Evolutionary conservation across 2,329 filamentous ascomycete species (phyloP), one percentile per base, ranked within the genome.

Genomic region (Pestalotiopsis sp.): DNA sequence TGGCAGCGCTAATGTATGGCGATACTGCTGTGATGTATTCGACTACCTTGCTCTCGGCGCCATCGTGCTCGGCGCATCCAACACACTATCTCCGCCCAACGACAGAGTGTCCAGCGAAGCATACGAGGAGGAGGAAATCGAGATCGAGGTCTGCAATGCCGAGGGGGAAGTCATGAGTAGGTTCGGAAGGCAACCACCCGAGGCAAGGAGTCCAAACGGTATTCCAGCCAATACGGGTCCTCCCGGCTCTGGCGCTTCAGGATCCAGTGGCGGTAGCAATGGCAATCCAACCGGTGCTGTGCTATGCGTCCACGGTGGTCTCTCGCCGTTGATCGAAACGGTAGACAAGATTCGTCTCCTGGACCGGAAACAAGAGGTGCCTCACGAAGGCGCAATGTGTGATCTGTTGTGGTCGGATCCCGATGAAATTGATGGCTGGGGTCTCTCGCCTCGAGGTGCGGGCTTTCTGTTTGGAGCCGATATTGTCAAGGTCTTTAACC

Each of bases 1-100:
- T 80, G 96, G 96, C 81, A 98, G 98, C 79, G 95, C 96, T 71
- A 98, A 97, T 76, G 96, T 99, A 72, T 99, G 96, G 96, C 98
- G 98, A 86, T 98, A 94, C 80, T 99, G 97, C 81, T 98, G 95
- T 79, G 95, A 99, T 82, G 91, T 99, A 67, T 99, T 99, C 84
- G 96, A 99, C 82, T 98, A 98, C 80, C 90, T 99, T 25, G 94
- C 95, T 4, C 88, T 98, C 4, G 94, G 93, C 66, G 95, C 95
- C 61, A 90, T 97, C 72, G 93, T 96, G 6, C 88, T 97, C n/a
- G 96, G 96, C 72, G 94, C 96, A 83, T 85, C 93, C 80, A 83
- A 91, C 85, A 80, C 86, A 72, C 80, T 92, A 73, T 80, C 86
- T 23, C 77, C 84, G 13, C 72, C 85, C 65, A 87, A 84, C 74